phyloP scores from a whole-genome alignment of 1,139 yeast genomes.

The Debaryomyces nepalensis region DNA sequence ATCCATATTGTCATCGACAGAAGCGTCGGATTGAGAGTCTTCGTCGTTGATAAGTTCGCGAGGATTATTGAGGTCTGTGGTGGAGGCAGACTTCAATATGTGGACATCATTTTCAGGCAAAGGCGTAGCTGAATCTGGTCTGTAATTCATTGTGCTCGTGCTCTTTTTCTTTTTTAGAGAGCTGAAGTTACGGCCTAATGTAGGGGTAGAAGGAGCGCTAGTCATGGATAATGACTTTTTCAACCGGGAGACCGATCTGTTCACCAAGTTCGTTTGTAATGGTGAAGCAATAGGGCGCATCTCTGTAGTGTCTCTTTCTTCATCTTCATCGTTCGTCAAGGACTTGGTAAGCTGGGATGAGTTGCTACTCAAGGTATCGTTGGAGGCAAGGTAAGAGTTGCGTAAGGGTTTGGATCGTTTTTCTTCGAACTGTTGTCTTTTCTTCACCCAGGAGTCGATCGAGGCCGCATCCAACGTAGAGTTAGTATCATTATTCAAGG shows the following conservation, averaged over 20 bases:
- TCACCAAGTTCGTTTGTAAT: conserved; percentile 22
- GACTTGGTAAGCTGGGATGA: conserved; percentile 5
- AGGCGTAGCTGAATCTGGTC: background rate
- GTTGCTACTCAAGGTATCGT: conserved; percentile 30
- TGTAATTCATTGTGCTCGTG: conserved; percentile 9
- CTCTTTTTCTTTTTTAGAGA: conserved; percentile 18
- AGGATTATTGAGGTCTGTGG: conserved; percentile 9
- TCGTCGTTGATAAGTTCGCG: conserved; percentile 5
- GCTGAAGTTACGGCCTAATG: conserved; percentile 10
- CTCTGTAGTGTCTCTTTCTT: background rate
- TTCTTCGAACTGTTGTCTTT: conserved; percentile 53
- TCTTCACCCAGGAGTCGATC: conserved; percentile 57
- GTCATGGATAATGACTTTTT: conserved; percentile 31
- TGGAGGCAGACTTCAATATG: conserved; percentile 12
- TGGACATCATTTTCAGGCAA: conserved; percentile 15
- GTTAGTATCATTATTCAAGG: conserved; percentile 39
- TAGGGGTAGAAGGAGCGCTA: conserved; percentile 20
- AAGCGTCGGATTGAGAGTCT: conserved; percentile 26
- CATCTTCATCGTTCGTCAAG: background rate
- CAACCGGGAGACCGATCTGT: conserved; percentile 29
- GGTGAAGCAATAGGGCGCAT: conserved; percentile 22
- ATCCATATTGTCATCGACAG: conserved; percentile 55
- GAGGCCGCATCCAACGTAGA: conserved; percentile 42
- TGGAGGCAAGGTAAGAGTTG: conserved; percentile 36
- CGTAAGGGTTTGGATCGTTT: conserved; percentile 25